These are phyloP conservation scores for Mangifera indica DNA, from an alignment of 345 rosid genomes.

Conservation along the genomic window DNA sequence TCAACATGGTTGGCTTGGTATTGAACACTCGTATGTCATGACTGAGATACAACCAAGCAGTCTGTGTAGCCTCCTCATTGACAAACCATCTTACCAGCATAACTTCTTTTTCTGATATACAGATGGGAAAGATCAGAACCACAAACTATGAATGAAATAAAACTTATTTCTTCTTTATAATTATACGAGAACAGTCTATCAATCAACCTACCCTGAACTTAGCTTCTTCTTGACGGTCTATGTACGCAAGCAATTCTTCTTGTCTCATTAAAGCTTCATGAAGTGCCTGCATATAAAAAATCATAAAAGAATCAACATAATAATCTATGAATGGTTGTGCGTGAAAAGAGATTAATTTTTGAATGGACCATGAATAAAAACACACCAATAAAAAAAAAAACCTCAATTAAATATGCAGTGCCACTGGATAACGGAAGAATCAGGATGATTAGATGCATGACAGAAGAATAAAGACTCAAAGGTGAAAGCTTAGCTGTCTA, in stretches of 20 bases:
- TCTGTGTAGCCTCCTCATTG: slow-evolving; percentile 2
- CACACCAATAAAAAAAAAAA: too few relatives aligned
- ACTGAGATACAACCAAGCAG: slow-evolving; percentile 3
- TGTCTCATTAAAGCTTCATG: slow-evolving; percentile 93
- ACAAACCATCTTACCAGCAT: slow-evolving; percentile 51
- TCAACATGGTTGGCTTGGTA: slow-evolving; percentile 8
- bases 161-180: background rate
- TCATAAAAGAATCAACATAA: background rate
- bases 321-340: background rate
- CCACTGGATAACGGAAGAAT: background rate
- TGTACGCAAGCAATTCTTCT: slow-evolving; percentile 91
- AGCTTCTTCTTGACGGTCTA: slow-evolving; percentile 84
- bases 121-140: slow-evolving; percentile 11
- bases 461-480: background rate
- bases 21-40: slow-evolving; percentile 3
- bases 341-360: background rate
- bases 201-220: slow-evolving; percentile 52
- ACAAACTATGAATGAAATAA: background rate
- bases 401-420: background rate
- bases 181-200: background rate
- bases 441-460: background rate
- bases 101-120: slow-evolving; percentile 57
- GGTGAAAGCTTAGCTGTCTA: too few relatives aligned
- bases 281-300: slow-evolving; percentile 58
- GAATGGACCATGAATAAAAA: background rate